Conservation (phyloP, 129 eudicot genomes). For the Flaveria brownii region DNA sequence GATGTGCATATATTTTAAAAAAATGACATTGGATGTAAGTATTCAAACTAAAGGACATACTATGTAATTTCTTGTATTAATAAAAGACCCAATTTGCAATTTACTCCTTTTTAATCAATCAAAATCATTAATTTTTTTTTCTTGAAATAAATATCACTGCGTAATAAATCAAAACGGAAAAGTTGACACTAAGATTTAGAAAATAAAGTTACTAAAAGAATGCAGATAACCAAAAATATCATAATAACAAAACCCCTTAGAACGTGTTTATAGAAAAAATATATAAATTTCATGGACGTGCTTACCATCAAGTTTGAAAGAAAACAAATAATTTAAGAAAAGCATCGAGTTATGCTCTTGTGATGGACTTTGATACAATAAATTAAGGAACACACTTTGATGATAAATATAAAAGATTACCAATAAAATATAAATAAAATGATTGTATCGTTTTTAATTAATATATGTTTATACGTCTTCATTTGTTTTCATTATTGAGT, state of each 20-base stretch:
- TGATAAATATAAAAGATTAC: not conserved
- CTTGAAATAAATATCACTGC: no score
- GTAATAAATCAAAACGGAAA: no score
- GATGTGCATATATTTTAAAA: no score
- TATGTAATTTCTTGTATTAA: no score
- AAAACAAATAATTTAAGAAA: not conserved
- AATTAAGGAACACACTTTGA: not conserved
- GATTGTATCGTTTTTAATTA: not conserved
- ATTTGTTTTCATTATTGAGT: constrained; percentile 12
- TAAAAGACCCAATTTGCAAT: no score
- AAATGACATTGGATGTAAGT: no score
- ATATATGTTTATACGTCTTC: constrained; percentile 15
- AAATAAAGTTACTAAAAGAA: not conserved
- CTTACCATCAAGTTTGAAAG: constrained; percentile 32
- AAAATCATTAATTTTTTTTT: no score
- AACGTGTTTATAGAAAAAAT: constrained; percentile 32
- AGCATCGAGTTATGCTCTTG: constrained; percentile 29
- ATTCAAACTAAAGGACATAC: no score
- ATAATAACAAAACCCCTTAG: not conserved
- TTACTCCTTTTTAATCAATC: no score
- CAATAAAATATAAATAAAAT: not conserved
- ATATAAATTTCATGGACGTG: constrained; percentile 27
- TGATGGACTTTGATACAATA: constrained; percentile 27
- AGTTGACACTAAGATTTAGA: not conserved
- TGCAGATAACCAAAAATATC: not conserved